Percentiles rank a stretch among this genome's conserved stretches.
Evolutionary conservation across 495 filamentous ascomycete genomes (phyloP).

Genomic region (Thozetella sp.): DNA sequence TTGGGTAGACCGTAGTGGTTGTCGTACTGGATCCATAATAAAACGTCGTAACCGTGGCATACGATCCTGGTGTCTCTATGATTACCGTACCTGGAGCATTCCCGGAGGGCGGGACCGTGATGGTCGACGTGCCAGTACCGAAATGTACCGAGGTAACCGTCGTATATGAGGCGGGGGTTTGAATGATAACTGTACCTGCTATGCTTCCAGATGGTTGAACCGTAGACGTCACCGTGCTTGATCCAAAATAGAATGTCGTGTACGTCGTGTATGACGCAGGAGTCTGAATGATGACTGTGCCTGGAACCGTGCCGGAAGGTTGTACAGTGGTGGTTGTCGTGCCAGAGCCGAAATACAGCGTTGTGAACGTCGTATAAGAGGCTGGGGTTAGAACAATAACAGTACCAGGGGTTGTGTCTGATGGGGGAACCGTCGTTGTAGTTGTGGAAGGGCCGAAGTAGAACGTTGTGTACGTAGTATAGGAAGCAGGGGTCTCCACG

Average conservation of each 20-base stretch:
- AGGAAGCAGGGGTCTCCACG: too few relatives aligned
- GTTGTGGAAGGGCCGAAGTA: too few relatives aligned
- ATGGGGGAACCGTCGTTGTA: neutral
- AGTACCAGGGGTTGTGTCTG: neutral
- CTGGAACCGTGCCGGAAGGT: neutral
- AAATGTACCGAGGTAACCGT: neutral
- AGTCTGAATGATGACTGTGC: neutral
- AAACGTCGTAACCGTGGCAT: neutral
- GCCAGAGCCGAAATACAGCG: neutral
- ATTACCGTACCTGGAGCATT: neutral
- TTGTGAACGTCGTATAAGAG: neutral
- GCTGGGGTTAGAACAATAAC: neutral
- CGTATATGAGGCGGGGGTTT: neutral
- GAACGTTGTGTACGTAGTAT: too few relatives aligned
- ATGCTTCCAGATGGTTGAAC: neutral
- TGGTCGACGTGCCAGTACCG: neutral
- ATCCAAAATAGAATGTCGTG: neutral
- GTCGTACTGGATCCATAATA: neutral
- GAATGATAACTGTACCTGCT: neutral
- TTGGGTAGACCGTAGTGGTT: neutral
- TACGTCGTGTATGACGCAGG: neutral
- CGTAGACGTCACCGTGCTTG: neutral
- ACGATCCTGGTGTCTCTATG: neutral
- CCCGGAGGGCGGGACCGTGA: neutral
- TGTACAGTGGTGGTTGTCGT: neutral